A percentile compares a stretch with the other conserved stretches of the same genome.
phyloP scores from a whole-genome alignment of 1,139 yeast species.

The Taphrina pruni region DNA sequence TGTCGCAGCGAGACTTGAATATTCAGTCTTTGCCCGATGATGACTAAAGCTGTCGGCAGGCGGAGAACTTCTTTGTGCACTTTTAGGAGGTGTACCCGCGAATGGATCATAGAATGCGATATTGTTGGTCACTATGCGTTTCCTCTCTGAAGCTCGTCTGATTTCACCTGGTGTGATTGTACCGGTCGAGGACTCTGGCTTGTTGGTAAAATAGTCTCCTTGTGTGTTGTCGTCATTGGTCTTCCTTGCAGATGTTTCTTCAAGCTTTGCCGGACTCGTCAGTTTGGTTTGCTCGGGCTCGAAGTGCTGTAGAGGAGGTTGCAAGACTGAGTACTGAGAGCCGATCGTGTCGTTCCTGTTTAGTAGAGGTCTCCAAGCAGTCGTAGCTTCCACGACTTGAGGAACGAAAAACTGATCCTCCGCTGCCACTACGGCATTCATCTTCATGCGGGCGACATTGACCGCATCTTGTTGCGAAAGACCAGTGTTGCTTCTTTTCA shows the following conservation, averaged over 20 bases:
- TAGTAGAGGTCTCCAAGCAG: neutral
- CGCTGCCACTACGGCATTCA: neutral
- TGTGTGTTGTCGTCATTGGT: neutral
- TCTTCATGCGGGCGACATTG: slow-evolving; percentile 9
- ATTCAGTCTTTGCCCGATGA: neutral
- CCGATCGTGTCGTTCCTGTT: neutral
- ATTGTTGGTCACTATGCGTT: slow-evolving; percentile 20
- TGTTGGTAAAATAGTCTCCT: neutral
- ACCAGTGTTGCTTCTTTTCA: slow-evolving; percentile 10
- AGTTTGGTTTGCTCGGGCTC: neutral
- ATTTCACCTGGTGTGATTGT: neutral
- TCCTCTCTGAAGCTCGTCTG: slow-evolving; percentile 10
- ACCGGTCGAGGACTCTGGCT: neutral
- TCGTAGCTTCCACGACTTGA: slow-evolving; percentile 12
- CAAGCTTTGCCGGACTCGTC: neutral
- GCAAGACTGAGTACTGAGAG: slow-evolving; percentile 1
- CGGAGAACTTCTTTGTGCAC: neutral
- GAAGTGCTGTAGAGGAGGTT: neutral
- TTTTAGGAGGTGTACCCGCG: neutral
- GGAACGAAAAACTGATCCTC: slow-evolving; percentile 7
- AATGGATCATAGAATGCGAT: slow-evolving; percentile 36
- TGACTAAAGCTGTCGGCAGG: neutral
- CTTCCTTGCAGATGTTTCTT: neutral
- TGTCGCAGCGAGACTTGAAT: neutral
- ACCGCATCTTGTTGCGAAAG: slow-evolving; percentile 22